Evolutionary conservation across 257 asterid species (phyloP).

Genomic region (Solanum corneliomulleri): DNA sequence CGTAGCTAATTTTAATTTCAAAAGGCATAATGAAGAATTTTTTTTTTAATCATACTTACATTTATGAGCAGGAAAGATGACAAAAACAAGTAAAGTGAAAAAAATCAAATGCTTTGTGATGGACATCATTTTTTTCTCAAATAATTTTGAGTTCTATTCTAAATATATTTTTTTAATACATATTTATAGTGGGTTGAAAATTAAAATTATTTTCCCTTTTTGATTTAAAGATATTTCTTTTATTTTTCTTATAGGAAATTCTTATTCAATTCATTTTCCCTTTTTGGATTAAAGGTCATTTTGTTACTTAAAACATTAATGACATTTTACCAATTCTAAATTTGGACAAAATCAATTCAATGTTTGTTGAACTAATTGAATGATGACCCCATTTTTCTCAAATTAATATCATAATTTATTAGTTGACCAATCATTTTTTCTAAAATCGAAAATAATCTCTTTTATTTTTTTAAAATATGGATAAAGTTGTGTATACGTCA

Average conservation of each 20-base stretch:
- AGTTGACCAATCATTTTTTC: neutral
- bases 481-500: neutral
- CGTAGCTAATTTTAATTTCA: neutral
- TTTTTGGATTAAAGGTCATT: neutral
- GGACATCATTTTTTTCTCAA: neutral
- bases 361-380: neutral
- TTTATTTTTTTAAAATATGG: neutral
- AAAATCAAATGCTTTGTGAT: neutral
- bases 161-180: neutral
- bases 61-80: neutral
- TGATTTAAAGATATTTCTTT: neutral
- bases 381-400: neutral
- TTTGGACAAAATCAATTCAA: neutral
- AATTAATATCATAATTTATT: neutral
- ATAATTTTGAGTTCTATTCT: neutral
- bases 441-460: accelerated
- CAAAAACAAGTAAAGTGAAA: neutral
- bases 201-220: neutral
- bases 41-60: neutral
- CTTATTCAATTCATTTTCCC: neutral
- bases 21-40: neutral
- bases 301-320: neutral
- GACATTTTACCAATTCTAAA: neutral
- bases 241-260: neutral
- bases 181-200: neutral